Conservation (phyloP, 169 alveolate species). For the Cryptosporidium meleagridis region DNA sequence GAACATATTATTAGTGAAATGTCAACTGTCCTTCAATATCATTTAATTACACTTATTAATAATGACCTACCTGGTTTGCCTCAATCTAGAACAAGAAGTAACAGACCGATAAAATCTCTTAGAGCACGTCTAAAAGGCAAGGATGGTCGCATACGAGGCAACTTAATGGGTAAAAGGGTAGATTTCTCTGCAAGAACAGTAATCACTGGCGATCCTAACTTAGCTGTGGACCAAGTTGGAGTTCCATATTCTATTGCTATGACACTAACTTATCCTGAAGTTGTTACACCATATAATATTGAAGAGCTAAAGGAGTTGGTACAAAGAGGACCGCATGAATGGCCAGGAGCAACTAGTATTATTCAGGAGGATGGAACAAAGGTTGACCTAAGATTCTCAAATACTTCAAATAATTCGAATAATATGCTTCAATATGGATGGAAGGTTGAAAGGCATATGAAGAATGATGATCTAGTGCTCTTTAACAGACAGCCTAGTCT, state of each 20-base stretch:
- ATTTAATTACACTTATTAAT: conserved; percentile 96
- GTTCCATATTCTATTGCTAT: conserved; percentile 98
- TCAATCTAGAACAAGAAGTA: conserved; percentile 94
- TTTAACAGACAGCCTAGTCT: conserved; percentile 99
- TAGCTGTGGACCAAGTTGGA: conserved; percentile 96
- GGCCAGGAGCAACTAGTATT: conserved; percentile 99
- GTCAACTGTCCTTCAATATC: conserved; percentile 92
- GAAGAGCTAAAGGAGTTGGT: conserved; percentile 92
- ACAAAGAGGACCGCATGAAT: conserved; percentile 95
- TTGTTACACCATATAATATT: conserved; percentile 96
- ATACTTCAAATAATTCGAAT: conserved; percentile 70
- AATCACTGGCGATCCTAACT: conserved; percentile 99
- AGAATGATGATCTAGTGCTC: conserved; percentile 97
- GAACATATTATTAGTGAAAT: conserved; percentile 92
- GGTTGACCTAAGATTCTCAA: conserved; percentile 78
- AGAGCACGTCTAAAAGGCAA: conserved; percentile 98
- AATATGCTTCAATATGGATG: conserved; percentile 91
- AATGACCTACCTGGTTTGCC: conserved; percentile 97
- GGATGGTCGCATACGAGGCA: conserved; percentile 98
- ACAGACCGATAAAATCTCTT: conserved; percentile 98
- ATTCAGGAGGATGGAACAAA: conserved; percentile 94
- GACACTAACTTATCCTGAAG: conserved; percentile 98
- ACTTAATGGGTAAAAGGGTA: conserved; percentile 99
- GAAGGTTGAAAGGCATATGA: conserved; percentile 98
- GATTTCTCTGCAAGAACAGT: conserved; percentile 99